phyloP scores from a whole-genome alignment of 306 rosid genomes.

The Begonia peltatifolia region DNA sequence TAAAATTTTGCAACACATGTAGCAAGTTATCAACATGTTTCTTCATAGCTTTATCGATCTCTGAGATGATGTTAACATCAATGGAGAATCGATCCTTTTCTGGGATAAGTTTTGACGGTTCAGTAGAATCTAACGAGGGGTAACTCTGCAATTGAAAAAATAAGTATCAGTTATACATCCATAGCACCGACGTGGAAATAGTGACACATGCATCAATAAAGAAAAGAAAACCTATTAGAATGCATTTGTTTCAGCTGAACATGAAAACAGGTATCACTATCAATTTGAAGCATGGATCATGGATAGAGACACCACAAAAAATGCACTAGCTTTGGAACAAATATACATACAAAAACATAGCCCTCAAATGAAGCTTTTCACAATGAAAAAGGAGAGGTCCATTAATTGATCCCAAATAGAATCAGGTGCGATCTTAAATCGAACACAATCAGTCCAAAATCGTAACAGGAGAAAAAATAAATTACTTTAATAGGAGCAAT shows the following conservation, averaged over 20 bases:
- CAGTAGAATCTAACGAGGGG: slow-evolving; percentile 51
- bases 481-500: slow-evolving; percentile 34
- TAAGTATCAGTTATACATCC: too few relatives aligned
- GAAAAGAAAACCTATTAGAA: too few relatives aligned
- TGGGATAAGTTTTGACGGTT: slow-evolving; percentile 40
- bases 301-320: background rate
- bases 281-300: too few relatives aligned
- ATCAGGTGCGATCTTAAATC: background rate
- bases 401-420: background rate
- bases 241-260: too few relatives aligned
- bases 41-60: slow-evolving; percentile 37
- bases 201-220: background rate
- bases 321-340: background rate
- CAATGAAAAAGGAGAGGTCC: background rate
- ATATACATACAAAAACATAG: background rate
- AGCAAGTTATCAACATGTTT: slow-evolving; percentile 2
- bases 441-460: background rate
- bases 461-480: background rate
- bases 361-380: background rate
- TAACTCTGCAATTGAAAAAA: slow-evolving; percentile 31
- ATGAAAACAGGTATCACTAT: too few relatives aligned
- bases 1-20: slow-evolving; percentile 63
- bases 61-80: slow-evolving; percentile 29
- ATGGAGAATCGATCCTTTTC: slow-evolving; percentile 42
- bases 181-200: background rate